Evolutionary conservation across 202 grass and related monocot genomes (phyloP).

Genomic region (Digitaria exilis): DNA sequence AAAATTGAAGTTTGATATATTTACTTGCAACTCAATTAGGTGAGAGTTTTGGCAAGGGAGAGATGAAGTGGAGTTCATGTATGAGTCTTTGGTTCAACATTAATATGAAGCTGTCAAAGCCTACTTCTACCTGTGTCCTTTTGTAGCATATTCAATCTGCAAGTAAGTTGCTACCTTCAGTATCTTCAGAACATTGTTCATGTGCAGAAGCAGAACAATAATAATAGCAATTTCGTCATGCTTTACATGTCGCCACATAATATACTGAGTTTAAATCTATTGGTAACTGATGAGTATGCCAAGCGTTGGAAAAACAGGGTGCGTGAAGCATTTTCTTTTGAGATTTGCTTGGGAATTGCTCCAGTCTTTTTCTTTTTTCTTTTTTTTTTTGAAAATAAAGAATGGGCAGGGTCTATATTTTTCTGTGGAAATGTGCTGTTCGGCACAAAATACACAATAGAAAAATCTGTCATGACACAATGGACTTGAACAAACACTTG

Average conservation of each 20-base stretch:
- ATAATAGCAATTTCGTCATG: neutral
- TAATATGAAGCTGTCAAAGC: neutral
- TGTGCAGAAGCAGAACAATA: neutral
- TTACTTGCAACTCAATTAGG: neutral
- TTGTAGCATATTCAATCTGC: neutral
- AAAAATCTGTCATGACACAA: neutral
- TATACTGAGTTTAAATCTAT: neutral
- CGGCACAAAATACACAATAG: neutral
- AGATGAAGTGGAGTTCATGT: neutral
- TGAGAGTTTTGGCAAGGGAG: neutral
- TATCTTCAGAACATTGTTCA: neutral
- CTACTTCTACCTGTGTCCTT: neutral
- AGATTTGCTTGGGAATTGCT: neutral
- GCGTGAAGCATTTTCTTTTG: neutral
- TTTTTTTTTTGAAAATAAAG: neutral
- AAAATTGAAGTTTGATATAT: neutral
- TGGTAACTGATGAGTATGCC: neutral
- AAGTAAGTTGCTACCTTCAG: slow-evolving; percentile 14
- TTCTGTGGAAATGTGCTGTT: neutral
- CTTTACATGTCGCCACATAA: neutral
- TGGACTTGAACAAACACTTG: neutral
- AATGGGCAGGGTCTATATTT: neutral
- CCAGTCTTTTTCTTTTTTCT: fast-evolving
- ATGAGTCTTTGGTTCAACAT: neutral
- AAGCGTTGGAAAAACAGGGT: neutral